Percentiles rank a stretch among this genome's conserved stretches.
Evolutionary conservation across 176 grass and related monocot genomes (phyloP).

Genomic region (Oryza meyeriana): DNA sequence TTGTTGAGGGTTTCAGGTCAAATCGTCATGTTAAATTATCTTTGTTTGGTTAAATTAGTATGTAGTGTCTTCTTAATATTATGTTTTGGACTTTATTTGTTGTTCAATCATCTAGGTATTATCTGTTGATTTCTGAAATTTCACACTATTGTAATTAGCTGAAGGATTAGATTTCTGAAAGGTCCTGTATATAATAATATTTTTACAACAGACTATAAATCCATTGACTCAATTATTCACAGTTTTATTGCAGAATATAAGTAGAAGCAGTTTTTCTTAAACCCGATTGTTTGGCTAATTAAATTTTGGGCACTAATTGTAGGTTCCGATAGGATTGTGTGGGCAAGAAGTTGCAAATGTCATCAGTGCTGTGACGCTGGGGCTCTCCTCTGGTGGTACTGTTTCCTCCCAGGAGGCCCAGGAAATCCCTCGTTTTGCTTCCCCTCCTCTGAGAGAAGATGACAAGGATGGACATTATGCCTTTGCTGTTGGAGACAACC

Average conservation of each 20-base stretch:
- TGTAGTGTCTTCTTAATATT: neutral
- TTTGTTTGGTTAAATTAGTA: no score
- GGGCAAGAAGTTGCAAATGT: slow-evolving; percentile 71
- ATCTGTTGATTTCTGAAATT: neutral
- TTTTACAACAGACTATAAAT: neutral
- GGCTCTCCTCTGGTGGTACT: slow-evolving; percentile 29
- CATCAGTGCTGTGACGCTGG: slow-evolving; percentile 44
- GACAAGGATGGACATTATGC: slow-evolving; percentile 94
- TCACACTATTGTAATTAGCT: neutral
- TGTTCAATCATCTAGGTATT: neutral
- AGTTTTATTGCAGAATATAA: neutral
- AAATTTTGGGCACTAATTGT: slow-evolving; percentile 25
- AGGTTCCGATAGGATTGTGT: slow-evolving; percentile 69
- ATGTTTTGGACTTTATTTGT: neutral
- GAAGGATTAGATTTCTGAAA: neutral
- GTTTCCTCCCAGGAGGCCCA: slow-evolving; percentile 47
- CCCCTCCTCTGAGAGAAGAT: slow-evolving; percentile 82
- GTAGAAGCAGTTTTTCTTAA: neutral
- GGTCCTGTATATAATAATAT: neutral
- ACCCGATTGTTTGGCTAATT: neutral
- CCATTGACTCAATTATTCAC: neutral
- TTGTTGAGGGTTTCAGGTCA: neutral
- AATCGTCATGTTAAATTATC: neutral
- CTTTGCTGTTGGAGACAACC: slow-evolving; percentile 91
- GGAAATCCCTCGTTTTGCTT: slow-evolving; percentile 37